Evolutionary conservation across 441 rosid species (phyloP).

Genomic region (Biscutella auriculata): DNA sequence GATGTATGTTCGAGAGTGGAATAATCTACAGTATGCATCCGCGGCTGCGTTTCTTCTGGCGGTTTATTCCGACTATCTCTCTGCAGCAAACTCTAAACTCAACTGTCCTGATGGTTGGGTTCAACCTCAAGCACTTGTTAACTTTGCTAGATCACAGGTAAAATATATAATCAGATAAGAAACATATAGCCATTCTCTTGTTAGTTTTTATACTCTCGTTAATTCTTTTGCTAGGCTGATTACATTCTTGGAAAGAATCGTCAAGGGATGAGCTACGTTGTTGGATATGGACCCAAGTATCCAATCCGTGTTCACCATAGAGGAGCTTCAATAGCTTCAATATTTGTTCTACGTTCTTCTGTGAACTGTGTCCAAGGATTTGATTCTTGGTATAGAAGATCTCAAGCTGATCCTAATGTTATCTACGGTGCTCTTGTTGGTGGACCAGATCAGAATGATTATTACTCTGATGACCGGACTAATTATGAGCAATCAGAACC

Average conservation of each 20-base stretch:
- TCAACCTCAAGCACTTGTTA: constrained; percentile 34
- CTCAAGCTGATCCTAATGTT: constrained; percentile 57
- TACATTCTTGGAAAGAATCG: constrained; percentile 80
- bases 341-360: constrained; percentile 27
- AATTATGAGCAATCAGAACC: constrained; percentile 77
- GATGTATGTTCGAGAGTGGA: constrained; percentile 49
- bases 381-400: constrained; percentile 55
- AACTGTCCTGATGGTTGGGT: constrained; percentile 38
- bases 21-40: constrained; percentile 53
- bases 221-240: too few relatives aligned
- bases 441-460: constrained; percentile 70
- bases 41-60: constrained; percentile 46
- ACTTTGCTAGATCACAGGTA: constrained; percentile 50
- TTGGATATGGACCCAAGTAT: constrained; percentile 58
- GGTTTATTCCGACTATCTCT: constrained; percentile 39
- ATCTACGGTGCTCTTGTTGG: constrained; percentile 74
- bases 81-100: constrained; percentile 34
- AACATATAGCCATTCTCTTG: not conserved
- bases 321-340: constrained; percentile 66
- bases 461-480: constrained; percentile 49
- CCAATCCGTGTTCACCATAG: constrained; percentile 74
- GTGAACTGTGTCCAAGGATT: constrained; percentile 68
- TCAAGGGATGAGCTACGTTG: constrained; percentile 57
- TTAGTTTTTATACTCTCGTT: too few relatives aligned
- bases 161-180: not conserved